Percentiles rank a stretch among this genome's conserved stretches.
These are phyloP conservation scores for Sarocladiaceae sp. DNA, from an alignment of 2,329 filamentous ascomycete genomes.

Conservation along the genomic window DNA sequence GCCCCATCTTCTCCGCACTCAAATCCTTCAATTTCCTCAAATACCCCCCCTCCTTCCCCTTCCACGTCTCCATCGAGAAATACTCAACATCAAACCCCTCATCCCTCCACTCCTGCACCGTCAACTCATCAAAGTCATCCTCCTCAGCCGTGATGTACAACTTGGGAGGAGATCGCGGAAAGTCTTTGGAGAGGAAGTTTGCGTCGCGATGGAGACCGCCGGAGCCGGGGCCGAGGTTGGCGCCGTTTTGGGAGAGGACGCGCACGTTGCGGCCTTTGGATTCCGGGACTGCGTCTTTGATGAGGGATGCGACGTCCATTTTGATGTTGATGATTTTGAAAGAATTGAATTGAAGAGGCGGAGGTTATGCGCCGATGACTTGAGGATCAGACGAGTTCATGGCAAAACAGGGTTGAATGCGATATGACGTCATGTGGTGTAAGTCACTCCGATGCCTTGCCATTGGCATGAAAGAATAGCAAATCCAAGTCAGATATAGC, in stretches of 20 bases:
- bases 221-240: conserved; percentile 19
- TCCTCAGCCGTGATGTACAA: conserved; percentile 39
- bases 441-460: too few species aligned
- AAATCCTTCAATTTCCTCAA: conserved; percentile 27
- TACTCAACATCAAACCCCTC: conserved; percentile 41
- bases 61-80: conserved; percentile 30
- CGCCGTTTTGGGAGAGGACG: conserved; percentile 24
- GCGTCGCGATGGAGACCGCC: conserved; percentile 28
- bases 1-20: conserved; percentile 26
- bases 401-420: not conserved
- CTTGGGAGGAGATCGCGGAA: conserved; percentile 31
- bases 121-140: conserved; percentile 35
- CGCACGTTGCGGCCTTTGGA: conserved; percentile 26
- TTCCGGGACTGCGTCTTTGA: conserved; percentile 26
- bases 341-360: not conserved
- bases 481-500: too few species aligned
- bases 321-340: not conserved
- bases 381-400: not conserved
- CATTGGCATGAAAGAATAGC: too few species aligned
- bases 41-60: conserved; percentile 24
- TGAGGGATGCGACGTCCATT: conserved; percentile 17
- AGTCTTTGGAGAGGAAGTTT: conserved; percentile 36
- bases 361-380: not conserved
- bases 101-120: conserved; percentile 33
- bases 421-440: conserved; percentile 1